Evolutionary conservation across 306 rosid genomes (phyloP).

Genomic region (Dalbergia cultrata): DNA sequence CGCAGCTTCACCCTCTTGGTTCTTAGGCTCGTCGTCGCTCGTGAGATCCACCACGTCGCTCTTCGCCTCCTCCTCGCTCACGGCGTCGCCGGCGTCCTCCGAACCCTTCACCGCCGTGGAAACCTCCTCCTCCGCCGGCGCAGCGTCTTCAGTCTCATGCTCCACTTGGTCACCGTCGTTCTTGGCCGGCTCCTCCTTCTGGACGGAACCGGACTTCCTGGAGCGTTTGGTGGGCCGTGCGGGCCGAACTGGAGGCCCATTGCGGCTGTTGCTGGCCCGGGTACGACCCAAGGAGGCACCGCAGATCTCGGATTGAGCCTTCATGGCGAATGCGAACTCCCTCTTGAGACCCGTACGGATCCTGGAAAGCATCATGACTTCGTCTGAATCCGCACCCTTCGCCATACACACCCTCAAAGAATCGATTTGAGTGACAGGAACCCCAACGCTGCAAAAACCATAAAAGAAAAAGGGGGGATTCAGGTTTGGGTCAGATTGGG

Average conservation of each 20-base stretch:
- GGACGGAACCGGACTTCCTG: slow-evolving; percentile 18
- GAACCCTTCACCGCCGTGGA: not conserved
- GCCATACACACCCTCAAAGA: slow-evolving; percentile 62
- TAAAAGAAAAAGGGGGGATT: not conserved
- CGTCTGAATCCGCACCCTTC: slow-evolving; percentile 79
- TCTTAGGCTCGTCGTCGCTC: slow-evolving; percentile 77
- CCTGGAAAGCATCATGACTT: slow-evolving; percentile 69
- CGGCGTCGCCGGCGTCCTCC: not conserved
- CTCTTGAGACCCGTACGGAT: slow-evolving; percentile 64
- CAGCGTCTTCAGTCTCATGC: not conserved
- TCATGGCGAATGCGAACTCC: slow-evolving; percentile 57
- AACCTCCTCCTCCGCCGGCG: not conserved
- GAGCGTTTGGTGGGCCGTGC: slow-evolving; percentile 9
- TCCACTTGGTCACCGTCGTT: not conserved
- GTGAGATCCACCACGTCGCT: slow-evolving; percentile 76
- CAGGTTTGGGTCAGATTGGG: not conserved
- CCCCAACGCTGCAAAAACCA: not conserved
- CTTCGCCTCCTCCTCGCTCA: slow-evolving; percentile 79
- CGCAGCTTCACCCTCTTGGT: slow-evolving; percentile 31
- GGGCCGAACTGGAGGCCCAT: slow-evolving; percentile 7
- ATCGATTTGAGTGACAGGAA: not conserved
- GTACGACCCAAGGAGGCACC: slow-evolving; percentile 46
- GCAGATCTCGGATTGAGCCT: slow-evolving; percentile 54
- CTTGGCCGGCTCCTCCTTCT: not conserved
- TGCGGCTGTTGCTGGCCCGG: slow-evolving; percentile 44